Evolutionary conservation across 257 asterid genomes (phyloP).

Genomic region (Gentiana straminea): DNA sequence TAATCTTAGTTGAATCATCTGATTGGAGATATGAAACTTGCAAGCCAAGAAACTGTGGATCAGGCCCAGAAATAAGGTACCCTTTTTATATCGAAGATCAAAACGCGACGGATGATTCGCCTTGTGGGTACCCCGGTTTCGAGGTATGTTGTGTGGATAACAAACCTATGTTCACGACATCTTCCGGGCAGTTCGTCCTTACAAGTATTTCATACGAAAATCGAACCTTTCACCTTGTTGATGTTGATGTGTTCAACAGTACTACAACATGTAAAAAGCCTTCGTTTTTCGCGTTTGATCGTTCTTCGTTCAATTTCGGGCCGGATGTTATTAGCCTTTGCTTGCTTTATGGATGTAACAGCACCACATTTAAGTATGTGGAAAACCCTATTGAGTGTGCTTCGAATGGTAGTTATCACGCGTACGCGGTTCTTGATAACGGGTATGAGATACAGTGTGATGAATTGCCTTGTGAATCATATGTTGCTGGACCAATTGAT

Average conservation of each 20-base stretch:
- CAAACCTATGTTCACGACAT: background rate
- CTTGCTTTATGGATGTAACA: background rate
- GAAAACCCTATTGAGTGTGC: background rate
- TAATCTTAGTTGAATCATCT: no score
- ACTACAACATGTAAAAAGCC: background rate
- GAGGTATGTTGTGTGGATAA: background rate
- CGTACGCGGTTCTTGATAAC: background rate
- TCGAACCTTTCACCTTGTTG: background rate
- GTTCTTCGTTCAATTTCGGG: background rate
- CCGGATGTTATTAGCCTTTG: background rate
- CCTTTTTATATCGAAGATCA: background rate
- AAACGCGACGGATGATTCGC: background rate
- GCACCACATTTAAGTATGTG: background rate
- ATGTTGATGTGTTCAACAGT: background rate
- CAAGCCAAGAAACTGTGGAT: background rate
- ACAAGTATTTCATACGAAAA: background rate
- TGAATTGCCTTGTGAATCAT: background rate
- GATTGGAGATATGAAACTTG: background rate
- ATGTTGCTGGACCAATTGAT: background rate
- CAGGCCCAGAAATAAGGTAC: background rate
- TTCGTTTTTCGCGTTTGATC: background rate
- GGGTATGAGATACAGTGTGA: background rate
- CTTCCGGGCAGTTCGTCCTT: background rate
- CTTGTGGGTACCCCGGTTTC: background rate
- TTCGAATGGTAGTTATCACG: background rate